These are phyloP conservation scores for Aphanoascus verrucosus DNA, from an alignment of 2,329 filamentous ascomycete species.

Conservation along the genomic window DNA sequence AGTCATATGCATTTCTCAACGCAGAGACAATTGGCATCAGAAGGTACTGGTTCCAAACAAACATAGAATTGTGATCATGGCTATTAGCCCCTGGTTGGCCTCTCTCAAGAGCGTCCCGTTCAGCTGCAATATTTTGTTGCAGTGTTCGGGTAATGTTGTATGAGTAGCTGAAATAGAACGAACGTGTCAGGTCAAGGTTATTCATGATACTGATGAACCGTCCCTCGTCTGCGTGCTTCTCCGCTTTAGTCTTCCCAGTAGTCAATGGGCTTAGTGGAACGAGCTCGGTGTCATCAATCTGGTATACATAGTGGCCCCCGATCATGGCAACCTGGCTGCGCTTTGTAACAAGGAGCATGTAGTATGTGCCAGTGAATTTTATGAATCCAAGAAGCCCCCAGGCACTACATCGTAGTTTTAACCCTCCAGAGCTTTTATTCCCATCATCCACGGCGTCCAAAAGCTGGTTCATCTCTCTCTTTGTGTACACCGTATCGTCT, in stretches of 20 bases:
- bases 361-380: conserved; percentile 87
- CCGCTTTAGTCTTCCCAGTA: conserved; percentile 58
- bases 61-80: conserved; percentile 89
- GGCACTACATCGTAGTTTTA: conserved; percentile 78
- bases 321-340: conserved; percentile 92
- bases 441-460: conserved; percentile 90
- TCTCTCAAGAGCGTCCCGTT: conserved; percentile 59
- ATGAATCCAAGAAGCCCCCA: conserved; percentile 96
- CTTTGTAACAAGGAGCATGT: conserved; percentile 95
- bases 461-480: conserved; percentile 86
- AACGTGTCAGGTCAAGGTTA: conserved; percentile 78
- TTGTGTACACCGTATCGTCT: conserved; percentile 88
- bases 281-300: conserved; percentile 86
- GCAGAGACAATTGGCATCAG: conserved; percentile 60
- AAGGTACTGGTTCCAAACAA: conserved; percentile 92
- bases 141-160: conserved; percentile 90
- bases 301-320: conserved; percentile 90
- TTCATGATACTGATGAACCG: conserved; percentile 81
- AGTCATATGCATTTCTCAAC: conserved; percentile 77
- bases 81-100: conserved; percentile 53
- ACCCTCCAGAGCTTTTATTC: conserved; percentile 78
- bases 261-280: conserved; percentile 69
- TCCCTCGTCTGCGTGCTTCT: conserved; percentile 77
- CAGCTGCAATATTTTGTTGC: conserved; percentile 79
- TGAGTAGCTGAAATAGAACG: conserved; percentile 97